Conservation (phyloP, 169 alveolate genomes). For the Plasmodium knowlesi region DNA sequence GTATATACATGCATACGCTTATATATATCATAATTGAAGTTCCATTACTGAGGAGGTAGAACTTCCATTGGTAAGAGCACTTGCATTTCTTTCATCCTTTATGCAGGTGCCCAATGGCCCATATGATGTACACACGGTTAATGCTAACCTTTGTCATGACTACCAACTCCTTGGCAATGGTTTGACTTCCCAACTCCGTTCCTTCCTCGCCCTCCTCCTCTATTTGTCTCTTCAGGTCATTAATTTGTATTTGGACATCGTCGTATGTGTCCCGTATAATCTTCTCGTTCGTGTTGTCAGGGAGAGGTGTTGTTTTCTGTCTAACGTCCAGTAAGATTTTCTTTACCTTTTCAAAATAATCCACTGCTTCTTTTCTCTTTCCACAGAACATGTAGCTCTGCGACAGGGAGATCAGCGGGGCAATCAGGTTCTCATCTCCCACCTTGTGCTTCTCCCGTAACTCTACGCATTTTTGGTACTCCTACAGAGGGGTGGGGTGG, state of each 20-base stretch:
- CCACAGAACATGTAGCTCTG: conserved; percentile 74
- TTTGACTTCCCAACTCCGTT: conserved; percentile 47
- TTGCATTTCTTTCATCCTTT: neutral
- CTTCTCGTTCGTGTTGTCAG: conserved; percentile 61
- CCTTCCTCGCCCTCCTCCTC: conserved; percentile 74
- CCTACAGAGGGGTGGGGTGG: neutral
- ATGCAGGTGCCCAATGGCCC: neutral
- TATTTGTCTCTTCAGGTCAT: conserved; percentile 67
- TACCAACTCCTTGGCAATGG: conserved; percentile 49
- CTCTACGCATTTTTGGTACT: conserved; percentile 62
- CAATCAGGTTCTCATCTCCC: conserved; percentile 65
- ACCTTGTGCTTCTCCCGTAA: conserved; percentile 49
- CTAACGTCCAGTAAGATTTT: conserved; percentile 49
- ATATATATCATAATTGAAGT: neutral
- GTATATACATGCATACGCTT: neutral
- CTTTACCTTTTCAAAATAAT: conserved; percentile 58
- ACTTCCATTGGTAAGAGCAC: neutral
- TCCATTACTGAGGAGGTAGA: neutral
- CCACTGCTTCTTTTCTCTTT: conserved; percentile 68
- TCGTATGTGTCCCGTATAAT: conserved; percentile 68
- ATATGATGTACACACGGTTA: neutral
- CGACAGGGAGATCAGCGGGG: conserved; percentile 66
- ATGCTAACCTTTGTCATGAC: conserved; percentile 50
- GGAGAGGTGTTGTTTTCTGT: conserved; percentile 67
- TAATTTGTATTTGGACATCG: conserved; percentile 71